These are phyloP conservation scores for Trypanosoma lewisi DNA, from an alignment of 208 protist genomes.

Conservation along the genomic window DNA sequence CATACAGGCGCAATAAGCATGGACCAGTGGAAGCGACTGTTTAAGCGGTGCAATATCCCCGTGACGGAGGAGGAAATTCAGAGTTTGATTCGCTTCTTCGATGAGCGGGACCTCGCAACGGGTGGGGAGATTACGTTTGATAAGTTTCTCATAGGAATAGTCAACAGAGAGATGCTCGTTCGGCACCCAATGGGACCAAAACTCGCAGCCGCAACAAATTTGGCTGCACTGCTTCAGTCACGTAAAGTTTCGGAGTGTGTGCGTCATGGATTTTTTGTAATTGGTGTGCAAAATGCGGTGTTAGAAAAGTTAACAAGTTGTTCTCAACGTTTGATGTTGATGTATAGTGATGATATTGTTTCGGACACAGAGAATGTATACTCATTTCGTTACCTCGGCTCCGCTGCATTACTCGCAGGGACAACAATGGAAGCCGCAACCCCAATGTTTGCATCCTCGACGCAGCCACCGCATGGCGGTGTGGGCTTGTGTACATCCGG, in stretches of 20 bases:
- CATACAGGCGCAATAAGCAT: conserved; percentile 77
- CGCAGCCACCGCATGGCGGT: neutral
- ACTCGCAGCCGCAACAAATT: conserved; percentile 76
- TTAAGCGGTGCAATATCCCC: conserved; percentile 59
- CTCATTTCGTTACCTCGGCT: conserved; percentile 80
- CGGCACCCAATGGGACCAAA: conserved; percentile 79
- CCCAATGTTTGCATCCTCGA: conserved; percentile 32
- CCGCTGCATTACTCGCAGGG: conserved; percentile 37
- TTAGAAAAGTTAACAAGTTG: conserved; percentile 59
- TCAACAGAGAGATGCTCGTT: conserved; percentile 77
- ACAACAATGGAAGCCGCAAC: conserved; percentile 40
- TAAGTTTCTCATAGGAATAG: conserved; percentile 76
- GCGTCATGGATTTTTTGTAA: conserved; percentile 77
- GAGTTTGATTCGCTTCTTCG: conserved; percentile 78
- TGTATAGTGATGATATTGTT: conserved; percentile 67
- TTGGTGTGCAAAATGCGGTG: conserved; percentile 58
- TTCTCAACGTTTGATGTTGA: conserved; percentile 54
- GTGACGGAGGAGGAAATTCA: conserved; percentile 62
- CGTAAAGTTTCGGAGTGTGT: conserved; percentile 80
- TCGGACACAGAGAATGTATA: conserved; percentile 76
- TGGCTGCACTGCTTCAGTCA: conserved; percentile 69
- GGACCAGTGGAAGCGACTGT: conserved; percentile 56
- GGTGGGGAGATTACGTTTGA: conserved; percentile 74
- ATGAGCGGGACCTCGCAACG: conserved; percentile 35
- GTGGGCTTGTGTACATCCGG: neutral